Conservation (phyloP, 306 rosid genomes). For the Cucurbita maxima region DNA sequence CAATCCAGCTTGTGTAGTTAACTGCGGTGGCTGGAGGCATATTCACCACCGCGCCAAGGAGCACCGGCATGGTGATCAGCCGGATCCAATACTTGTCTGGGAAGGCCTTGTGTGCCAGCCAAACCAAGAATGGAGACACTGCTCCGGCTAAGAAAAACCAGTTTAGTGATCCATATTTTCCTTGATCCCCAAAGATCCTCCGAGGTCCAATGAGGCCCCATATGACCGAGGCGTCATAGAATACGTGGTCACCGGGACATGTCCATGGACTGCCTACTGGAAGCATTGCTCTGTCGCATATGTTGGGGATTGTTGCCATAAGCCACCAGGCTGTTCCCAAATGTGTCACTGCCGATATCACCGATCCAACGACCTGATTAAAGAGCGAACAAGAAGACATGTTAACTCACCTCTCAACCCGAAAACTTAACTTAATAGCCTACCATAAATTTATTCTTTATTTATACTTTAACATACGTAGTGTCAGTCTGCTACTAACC, state of each 20-base stretch:
- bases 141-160: constrained; percentile 79
- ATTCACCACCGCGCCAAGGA: constrained; percentile 32
- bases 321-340: constrained; percentile 82
- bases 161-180: constrained; percentile 52
- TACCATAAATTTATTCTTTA: too few relatives aligned
- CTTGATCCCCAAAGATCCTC: constrained; percentile 66
- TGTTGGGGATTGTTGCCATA: constrained; percentile 41
- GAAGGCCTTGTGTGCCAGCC: constrained; percentile 65
- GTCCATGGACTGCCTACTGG: constrained; percentile 78
- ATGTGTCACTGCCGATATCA: constrained; percentile 44
- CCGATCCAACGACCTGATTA: constrained; percentile 45
- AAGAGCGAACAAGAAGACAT: neutral
- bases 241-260: constrained; percentile 78
- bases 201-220: constrained; percentile 78
- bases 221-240: constrained; percentile 70
- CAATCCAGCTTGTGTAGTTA: constrained; percentile 58
- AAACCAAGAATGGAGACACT: constrained; percentile 49
- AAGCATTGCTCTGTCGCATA: constrained; percentile 49
- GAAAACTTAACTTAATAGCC: too few relatives aligned
- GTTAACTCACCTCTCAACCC: neutral
- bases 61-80: constrained; percentile 55
- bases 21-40: constrained; percentile 83
- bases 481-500: constrained; percentile 21
- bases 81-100: constrained; percentile 55
- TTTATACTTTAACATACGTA: neutral